Base-by-base conservation (phyloP, 2,329 filamentous ascomycete genomes). In the Microsporum canis region DNA sequence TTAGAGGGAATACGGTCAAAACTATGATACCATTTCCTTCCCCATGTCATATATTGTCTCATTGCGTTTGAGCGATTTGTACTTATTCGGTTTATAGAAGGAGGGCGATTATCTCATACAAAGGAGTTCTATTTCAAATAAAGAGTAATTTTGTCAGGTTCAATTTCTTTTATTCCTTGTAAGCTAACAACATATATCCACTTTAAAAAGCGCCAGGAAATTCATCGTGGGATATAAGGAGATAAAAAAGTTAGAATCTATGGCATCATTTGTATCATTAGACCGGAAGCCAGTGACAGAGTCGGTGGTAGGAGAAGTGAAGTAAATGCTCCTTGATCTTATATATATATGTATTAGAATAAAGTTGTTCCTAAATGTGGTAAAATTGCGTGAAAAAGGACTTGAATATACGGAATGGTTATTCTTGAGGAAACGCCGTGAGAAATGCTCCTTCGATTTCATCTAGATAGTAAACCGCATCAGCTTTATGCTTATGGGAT, bases 1-100 rank as follows among this genome's bases (percentile, higher is more conserved):
- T 78, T 99, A 23, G 94, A 97, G 76, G 92, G 88, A 2, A 89
- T 99, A 51, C 83, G 89, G 69, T 96, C 90, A 56, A 95, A 91
- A 75, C 77, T 96, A 8, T 85, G 67, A 69, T 57, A 36, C 14
- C 23, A 57, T 41, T 57, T 57, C 36, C 8, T 34, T 27, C 39
- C 1, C 33, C 31, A 12, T 27, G 8, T 10, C 41, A 41, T 43
- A 53, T 34, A 36, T 36, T 23, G 17, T 34, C 31, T 31, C 14
- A 55, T 34, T 55, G 49, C 49, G 33, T 55, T 55, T 55, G 31
- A 55, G 49, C 49, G 49, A 6, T 34, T 55, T 55, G 49, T 55
- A 36, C 17, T 36, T 55, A 49, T 49, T 31, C 3, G 3, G 45
- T 55, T 17, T 23, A 55, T 55, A 55, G 49, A 55, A 8, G 31